Base-by-base conservation (phyloP, 306 rosid genomes). In the Gleditsia sinensis region DNA sequence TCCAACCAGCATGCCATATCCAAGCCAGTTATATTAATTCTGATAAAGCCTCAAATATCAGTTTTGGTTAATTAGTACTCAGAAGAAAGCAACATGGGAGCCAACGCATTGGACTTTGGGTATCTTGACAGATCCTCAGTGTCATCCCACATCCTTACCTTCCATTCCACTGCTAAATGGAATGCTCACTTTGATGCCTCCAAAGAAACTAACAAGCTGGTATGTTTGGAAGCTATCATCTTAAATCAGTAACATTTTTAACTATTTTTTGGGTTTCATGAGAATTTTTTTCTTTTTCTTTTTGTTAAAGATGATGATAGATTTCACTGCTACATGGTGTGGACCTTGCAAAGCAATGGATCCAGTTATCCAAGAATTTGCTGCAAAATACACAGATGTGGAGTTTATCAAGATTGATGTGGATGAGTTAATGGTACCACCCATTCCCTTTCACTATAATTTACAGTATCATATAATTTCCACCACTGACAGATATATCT, bases 321-420 rank as follows among this genome's bases (percentile, higher is more conserved):
- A 91, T 82, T 93, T 93, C 88, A 82, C 88, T 30, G 91, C 98
- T 37, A 67, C 87, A 34, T 93, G 97, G 97, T 93, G 98, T 72
- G 84, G 82, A 73, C 96, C 97, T 30, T 93, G 98, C 76, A 84
- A 84, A 73, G 61, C 71, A 14, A 91, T 93, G 87, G 90, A 91
- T 54, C 86, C 96, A 17, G 54, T 55, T 24, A 73, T 93, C 49
- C 71, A 82, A 57, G 88, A 85, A 32, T 86, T 78, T 74, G 82
- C 90, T 27, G 84, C 80, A 34, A 83, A 81, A 77, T 91, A 78
- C 82, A 73, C 69, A 3, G 91, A 91, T 42, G 91, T 89, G 14
- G 88, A 83, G 71, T 89, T 89, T 75, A 58, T 93, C 78, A 81
- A 83, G 85, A 73, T 89, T 69, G 98, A 93, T 64, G 97, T 74